Base-by-base conservation (phyloP, 1,139 yeast species). In the Hyphopichia burtonii region DNA sequence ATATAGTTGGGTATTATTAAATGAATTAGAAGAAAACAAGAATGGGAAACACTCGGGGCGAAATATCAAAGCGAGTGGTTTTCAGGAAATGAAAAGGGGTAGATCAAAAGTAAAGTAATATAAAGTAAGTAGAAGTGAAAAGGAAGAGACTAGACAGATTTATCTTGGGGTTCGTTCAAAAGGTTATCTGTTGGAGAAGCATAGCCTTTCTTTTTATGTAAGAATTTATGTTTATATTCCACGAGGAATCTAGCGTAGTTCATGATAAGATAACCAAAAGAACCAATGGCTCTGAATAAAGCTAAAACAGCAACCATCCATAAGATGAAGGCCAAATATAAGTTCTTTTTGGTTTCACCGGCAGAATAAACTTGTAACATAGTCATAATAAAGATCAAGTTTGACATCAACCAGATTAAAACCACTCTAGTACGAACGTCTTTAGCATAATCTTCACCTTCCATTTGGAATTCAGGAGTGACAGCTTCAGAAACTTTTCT, bases 351-450 rank as follows among this genome's bases (percentile, higher is more conserved):
- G 18, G 82, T 74, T 40, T 78, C 78, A 36, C 82, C 83, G 2
- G 90, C 80, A 17, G 74, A 68, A 57, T 83, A 90, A 14, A 89
- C 84, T 63, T 91, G 95, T 12, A 90, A 78, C 70, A 93, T 86
- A 11, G 94, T 80, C 90, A 91, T 82, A 32, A 88, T 83, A 52
- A 93, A 73, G 19, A 93, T 63, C 54, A 87, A 71, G 60, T 93
- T 93, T 27, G 86, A 71, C 41, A 90, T 71, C 78, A 93, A 77
- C 99, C 99, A 93, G 8, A 82, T 67, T 55, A 91, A 77, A n/a
- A 93, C 98, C 37, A 93, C 96, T 49, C 93, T 78, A 1, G 98
- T 88, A 68, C 99, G 81, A 25, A 93, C 88, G 61, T 90, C 96
- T 58, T 96, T 82, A 56, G 94, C 95, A 61, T 93, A 91, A 62